phyloP scores from a whole-genome alignment of 352 stramenopile genomes.

The Globisporangium megalacanthum region DNA sequence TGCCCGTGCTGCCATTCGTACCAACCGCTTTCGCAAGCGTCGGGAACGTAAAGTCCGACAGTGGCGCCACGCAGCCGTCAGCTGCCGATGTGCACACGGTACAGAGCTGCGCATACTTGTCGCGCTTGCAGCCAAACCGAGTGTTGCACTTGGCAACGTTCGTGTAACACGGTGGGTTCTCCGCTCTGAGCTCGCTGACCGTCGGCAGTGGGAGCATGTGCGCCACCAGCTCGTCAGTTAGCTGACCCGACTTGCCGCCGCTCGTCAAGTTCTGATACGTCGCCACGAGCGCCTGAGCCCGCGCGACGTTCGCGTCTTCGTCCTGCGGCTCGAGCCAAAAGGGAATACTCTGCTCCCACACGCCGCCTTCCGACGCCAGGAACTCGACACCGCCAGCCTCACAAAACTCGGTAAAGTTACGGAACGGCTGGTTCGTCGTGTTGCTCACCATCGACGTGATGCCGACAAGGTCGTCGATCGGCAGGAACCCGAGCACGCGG shows the following conservation, averaged over 20 bases:
- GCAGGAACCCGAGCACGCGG: slow-evolving; percentile 54
- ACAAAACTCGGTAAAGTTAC: slow-evolving; percentile 64
- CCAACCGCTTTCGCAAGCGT: slow-evolving; percentile 43
- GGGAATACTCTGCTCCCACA: slow-evolving; percentile 48
- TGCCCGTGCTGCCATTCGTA: slow-evolving; percentile 38
- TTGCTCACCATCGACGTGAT: slow-evolving; percentile 65
- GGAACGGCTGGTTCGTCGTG: slow-evolving; percentile 37
- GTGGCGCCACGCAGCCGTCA: slow-evolving; percentile 31
- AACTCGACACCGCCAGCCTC: slow-evolving; percentile 59
- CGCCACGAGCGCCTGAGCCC: slow-evolving; percentile 40
- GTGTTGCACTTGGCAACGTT: slow-evolving; percentile 61
- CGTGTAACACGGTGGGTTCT: slow-evolving; percentile 64
- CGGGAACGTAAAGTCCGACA: slow-evolving; percentile 45
- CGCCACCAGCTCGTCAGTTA: slow-evolving; percentile 25
- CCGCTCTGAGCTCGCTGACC: slow-evolving; percentile 29
- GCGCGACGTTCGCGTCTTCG: slow-evolving; percentile 41
- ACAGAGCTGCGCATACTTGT: slow-evolving; percentile 59
- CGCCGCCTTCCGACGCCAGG: slow-evolving; percentile 25
- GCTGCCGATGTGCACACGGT: slow-evolving; percentile 46
- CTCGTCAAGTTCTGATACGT: slow-evolving; percentile 52
- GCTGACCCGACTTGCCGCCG: slow-evolving; percentile 24
- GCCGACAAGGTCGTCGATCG: slow-evolving; percentile 71
- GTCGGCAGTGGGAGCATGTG: slow-evolving; percentile 55
- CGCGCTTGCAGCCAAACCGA: slow-evolving; percentile 45
- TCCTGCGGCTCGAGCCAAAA: slow-evolving; percentile 73